These are phyloP conservation scores for Sphagnum tenellum DNA, from an alignment of 225 moss, liverwort and hornwort species.

Conservation along the genomic window DNA sequence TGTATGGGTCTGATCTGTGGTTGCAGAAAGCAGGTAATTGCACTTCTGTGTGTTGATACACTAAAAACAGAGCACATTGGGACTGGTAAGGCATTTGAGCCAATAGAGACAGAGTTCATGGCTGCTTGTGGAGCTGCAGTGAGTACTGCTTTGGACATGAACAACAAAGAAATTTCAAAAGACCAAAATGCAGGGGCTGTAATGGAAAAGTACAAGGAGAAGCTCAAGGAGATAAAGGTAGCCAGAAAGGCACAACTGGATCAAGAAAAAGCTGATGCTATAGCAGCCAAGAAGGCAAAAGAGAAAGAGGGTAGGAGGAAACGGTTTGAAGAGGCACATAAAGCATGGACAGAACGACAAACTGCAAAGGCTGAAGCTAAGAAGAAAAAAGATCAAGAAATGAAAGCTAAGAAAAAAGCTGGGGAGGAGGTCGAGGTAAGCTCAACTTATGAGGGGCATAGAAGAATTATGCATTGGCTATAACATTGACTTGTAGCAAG, in stretches of 20 bases:
- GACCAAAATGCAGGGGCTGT: slow-evolving; percentile 32
- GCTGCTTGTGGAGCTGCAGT: slow-evolving; percentile 44
- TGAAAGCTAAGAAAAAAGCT: slow-evolving; percentile 15
- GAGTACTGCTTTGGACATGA: slow-evolving; percentile 47
- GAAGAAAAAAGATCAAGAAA: slow-evolving; percentile 36
- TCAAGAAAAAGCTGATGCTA: slow-evolving; percentile 23
- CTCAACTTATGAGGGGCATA: neutral
- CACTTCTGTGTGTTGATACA: slow-evolving; percentile 69
- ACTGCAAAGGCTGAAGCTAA: slow-evolving; percentile 5
- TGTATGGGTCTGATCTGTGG: too few species aligned
- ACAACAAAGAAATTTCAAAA: slow-evolving; percentile 26
- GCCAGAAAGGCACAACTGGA: slow-evolving; percentile 34
- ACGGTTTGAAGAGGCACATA: slow-evolving; percentile 33
- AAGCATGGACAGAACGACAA: slow-evolving; percentile 33
- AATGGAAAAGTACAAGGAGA: slow-evolving; percentile 39
- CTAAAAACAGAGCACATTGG: slow-evolving; percentile 39
- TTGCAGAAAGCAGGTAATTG: slow-evolving; percentile 58
- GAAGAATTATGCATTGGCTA: neutral
- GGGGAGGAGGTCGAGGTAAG: slow-evolving; percentile 16
- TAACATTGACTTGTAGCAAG: too few species aligned
- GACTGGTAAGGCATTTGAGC: slow-evolving; percentile 48
- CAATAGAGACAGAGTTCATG: slow-evolving; percentile 48
- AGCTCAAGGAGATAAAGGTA: slow-evolving; percentile 35
- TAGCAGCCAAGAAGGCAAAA: slow-evolving; percentile 21
- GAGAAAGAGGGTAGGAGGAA: slow-evolving; percentile 25